phyloP scores from a whole-genome alignment of 345 rosid species.

The Arabidopsis suecica region DNA sequence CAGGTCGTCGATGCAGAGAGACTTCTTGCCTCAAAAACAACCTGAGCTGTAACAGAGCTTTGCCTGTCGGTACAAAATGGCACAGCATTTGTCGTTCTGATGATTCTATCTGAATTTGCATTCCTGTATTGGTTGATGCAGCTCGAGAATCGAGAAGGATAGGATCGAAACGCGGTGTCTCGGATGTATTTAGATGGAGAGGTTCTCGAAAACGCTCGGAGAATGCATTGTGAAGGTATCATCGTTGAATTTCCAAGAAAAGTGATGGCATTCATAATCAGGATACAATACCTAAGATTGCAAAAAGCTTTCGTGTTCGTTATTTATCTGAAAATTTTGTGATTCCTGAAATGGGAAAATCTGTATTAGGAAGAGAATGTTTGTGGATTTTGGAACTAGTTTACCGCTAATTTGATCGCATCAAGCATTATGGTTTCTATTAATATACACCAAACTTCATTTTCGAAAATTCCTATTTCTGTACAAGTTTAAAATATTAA shows the following conservation, averaged over 20 bases:
- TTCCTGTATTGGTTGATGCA: slow-evolving; percentile 11
- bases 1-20: slow-evolving; percentile 30
- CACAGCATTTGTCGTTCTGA: not conserved
- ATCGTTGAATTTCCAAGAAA: slow-evolving; percentile 42
- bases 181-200: slow-evolving; percentile 28
- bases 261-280: slow-evolving; percentile 39
- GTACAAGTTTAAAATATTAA: not conserved
- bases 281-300: slow-evolving; percentile 17
- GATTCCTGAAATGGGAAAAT: slow-evolving; percentile 16
- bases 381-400: slow-evolving; percentile 35
- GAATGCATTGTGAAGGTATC: slow-evolving; percentile 39
- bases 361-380: slow-evolving; percentile 33
- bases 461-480: slow-evolving; percentile 15
- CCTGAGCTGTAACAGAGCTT: slow-evolving; percentile 35
- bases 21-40: slow-evolving; percentile 33
- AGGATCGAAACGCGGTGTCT: slow-evolving; percentile 1
- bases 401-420: slow-evolving; percentile 35
- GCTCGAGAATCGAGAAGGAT: slow-evolving; percentile 17
- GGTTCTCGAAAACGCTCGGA: slow-evolving; percentile 34
- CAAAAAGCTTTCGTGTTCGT: slow-evolving; percentile 13
- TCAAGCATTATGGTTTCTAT: slow-evolving; percentile 31
- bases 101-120: slow-evolving; percentile 1
- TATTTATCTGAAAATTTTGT: slow-evolving; percentile 23
- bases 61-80: slow-evolving; percentile 26
- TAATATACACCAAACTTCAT: slow-evolving; percentile 28